Evolutionary conservation across 306 rosid species (phyloP), one percentile per base, ranked within the genome.

Genomic region (Boehmeria nivea): DNA sequence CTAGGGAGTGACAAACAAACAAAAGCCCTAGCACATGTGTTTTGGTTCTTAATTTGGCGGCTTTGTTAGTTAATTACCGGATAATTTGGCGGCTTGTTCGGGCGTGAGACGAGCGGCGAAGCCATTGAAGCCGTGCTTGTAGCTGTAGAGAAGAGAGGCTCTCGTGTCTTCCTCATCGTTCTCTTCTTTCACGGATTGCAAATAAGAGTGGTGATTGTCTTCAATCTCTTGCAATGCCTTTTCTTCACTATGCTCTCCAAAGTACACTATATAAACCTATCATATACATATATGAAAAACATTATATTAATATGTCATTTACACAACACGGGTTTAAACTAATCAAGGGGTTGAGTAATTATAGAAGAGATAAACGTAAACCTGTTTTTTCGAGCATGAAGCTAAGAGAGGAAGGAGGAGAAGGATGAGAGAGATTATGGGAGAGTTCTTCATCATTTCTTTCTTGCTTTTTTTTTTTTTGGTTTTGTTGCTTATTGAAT

Each of bases 61-160:
- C 36, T 59, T 54, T 44, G 18, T 60, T n/a, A n/a, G 13, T 5
- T 33, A 40, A 15, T 68, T 74, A 89, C 95, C 95, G 3, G 87
- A 82, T 34, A 91, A 61, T 26, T 63, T 68, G 18, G 82, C 45
- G 60, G 94, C 96, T 78, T 91, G 82, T 22, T 78, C 53, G 4
- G 74, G 68, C 12, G 78, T 68, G 64, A 91, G 98, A n/a, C 86
- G 22, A 3, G 98, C 96, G 8, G 98, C 95, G 54, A 91, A 91
- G 78, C 93, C 98, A 73, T 91, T 91, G 77, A 91, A 64, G 61
- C 65, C 70, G 67, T 76, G 87, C 49, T 82, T 91, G 79, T 91
- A 91, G 43, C 94, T 87, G 75, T 91, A 91, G 58, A 91, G 68
- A 69, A 80, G 73, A 17, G 87, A 87, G 44, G 59, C 72, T 71